Evolutionary conservation across 2,329 filamentous ascomycete genomes (phyloP).

Genomic region (Aspergillus sp.): DNA sequence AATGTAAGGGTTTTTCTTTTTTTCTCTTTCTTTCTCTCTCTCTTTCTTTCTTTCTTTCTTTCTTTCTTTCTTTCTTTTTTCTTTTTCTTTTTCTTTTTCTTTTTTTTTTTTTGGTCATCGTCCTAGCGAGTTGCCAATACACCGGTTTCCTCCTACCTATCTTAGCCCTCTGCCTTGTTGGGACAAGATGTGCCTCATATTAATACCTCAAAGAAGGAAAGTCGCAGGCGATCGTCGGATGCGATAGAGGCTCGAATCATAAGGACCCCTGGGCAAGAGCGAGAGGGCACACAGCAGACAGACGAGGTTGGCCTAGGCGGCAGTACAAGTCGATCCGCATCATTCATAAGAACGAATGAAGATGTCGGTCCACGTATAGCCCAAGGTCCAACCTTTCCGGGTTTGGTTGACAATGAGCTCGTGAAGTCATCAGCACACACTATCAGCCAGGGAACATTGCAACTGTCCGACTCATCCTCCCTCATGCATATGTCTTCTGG

Average conservation of each 20-base stretch:
- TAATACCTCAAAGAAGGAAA: conserved; percentile 12
- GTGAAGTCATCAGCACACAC: conserved; percentile 7
- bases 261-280: background rate
- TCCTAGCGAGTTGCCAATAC: too few relatives aligned
- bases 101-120: background rate
- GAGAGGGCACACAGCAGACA: background rate
- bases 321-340: background rate
- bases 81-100: background rate
- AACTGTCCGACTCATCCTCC: conserved; percentile 13
- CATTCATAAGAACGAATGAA: background rate
- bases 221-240: background rate
- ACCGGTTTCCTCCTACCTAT: background rate
- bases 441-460: background rate
- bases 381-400: background rate
- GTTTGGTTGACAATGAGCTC: conserved; percentile 1
- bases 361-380: conserved; percentile 1
- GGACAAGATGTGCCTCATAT: background rate
- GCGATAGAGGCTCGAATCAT: background rate
- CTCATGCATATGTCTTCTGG: conserved; percentile 7
- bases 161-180: background rate
- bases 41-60: background rate
- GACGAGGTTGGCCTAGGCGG: background rate
- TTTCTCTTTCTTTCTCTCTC: too few relatives aligned
- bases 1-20: conserved; percentile 17
- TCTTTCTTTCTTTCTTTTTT: background rate